Percentiles rank a stretch among this genome's conserved stretches.
Evolutionary conservation across 192 early-diverging fungal genomes (phyloP).

Genomic region (Entophlyctis luteolus): DNA sequence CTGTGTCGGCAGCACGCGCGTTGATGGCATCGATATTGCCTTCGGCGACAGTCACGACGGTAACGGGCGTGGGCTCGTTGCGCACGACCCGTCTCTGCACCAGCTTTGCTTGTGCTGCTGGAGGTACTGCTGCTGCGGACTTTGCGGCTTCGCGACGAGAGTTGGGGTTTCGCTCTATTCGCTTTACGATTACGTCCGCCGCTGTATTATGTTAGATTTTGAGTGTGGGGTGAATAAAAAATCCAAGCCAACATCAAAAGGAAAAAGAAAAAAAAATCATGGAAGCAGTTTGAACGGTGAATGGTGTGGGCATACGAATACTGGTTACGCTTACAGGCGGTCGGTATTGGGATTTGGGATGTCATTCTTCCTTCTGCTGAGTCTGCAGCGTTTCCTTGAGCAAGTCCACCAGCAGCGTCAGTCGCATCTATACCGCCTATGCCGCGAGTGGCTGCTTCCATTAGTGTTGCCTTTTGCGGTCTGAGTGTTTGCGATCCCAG

Average conservation of each 20-base stretch:
- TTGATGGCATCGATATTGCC: not conserved
- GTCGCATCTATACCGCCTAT: not conserved
- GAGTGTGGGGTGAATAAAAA: not conserved
- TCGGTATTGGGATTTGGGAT: not conserved
- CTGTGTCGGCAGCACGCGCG: not conserved
- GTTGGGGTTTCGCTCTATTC: constrained; percentile 20
- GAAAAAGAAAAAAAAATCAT: not conserved
- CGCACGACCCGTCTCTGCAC: not conserved
- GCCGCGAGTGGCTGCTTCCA: not conserved
- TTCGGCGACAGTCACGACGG: constrained; percentile 3
- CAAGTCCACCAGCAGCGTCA: not conserved
- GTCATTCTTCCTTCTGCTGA: not conserved
- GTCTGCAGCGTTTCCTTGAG: not conserved
- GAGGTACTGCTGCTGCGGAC: not conserved
- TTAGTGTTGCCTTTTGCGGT: constrained; percentile 9
- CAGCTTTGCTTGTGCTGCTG: not conserved
- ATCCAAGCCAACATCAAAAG: not conserved
- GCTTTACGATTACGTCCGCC: constrained; percentile 14
- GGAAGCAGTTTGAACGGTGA: not conserved
- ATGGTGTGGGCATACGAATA: not conserved
- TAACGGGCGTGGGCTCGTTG: not conserved
- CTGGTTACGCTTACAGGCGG: not conserved
- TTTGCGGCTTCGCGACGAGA: not conserved
- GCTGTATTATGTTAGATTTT: not conserved
- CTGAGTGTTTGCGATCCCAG: not conserved